Conservation (phyloP, 176 grass and related monocot species). For the Rhynchospora tenuis region DNA sequence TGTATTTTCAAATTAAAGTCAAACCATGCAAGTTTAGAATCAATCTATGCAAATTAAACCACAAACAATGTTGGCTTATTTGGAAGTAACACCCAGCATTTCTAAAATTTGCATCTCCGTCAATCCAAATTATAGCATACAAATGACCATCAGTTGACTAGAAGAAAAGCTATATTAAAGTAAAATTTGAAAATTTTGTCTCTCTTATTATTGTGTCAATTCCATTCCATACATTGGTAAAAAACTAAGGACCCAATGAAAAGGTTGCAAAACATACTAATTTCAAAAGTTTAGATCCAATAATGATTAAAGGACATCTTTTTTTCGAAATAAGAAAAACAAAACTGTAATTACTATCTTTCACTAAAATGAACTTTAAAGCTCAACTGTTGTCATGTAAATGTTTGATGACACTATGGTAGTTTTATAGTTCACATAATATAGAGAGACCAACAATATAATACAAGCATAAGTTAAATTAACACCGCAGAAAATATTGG, state of each 20-base stretch:
- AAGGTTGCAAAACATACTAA: neutral
- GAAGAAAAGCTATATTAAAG: neutral
- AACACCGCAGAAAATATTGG: neutral
- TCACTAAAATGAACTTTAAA: neutral
- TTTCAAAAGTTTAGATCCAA: neutral
- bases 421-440: neutral
- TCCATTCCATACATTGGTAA: neutral
- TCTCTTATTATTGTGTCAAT: neutral
- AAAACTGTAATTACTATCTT: neutral
- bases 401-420: neutral
- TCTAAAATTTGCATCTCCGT: neutral
- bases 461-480: too few relatives aligned
- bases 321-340: neutral
- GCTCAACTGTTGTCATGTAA: neutral
- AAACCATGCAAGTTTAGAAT: conserved; percentile 7
- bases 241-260: neutral
- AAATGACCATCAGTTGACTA: neutral
- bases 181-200: neutral
- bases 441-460: neutral
- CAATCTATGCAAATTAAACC: neutral
- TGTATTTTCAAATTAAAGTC: conserved; percentile 28
- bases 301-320: neutral
- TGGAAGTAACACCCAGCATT: neutral
- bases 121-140: neutral
- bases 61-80: neutral